Percentiles rank a stretch among this genome's conserved stretches.
Evolutionary conservation across 768 basidiomycete species (phyloP).

Genomic region (Hypsizygus marmoreus): DNA sequence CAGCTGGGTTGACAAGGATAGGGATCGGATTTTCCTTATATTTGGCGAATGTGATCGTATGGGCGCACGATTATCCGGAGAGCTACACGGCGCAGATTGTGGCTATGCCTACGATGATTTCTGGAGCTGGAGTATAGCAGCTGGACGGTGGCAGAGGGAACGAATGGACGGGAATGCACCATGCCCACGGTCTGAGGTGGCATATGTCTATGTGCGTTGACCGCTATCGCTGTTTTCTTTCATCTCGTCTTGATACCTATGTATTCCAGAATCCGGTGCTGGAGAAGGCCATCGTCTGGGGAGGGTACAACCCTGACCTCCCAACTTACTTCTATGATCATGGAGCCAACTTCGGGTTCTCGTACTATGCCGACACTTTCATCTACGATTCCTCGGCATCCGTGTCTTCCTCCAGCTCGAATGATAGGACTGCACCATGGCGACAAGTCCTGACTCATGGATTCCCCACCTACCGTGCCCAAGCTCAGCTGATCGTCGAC

Average conservation of each 20-base stretch:
- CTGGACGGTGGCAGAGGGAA: conserved; percentile 32
- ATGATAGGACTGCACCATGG: conserved; percentile 22
- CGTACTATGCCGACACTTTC: conserved; percentile 44
- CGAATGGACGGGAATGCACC: conserved; percentile 33
- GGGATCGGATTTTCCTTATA: conserved; percentile 30
- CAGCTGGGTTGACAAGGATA: conserved; percentile 31
- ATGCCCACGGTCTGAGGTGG: conserved; percentile 34
- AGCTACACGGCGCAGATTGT: too few species aligned
- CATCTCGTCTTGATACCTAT: neutral
- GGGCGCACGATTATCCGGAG: too few species aligned
- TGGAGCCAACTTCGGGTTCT: conserved; percentile 23
- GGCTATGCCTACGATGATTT: conserved; percentile 32
- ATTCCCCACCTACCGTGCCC: conserved; percentile 41
- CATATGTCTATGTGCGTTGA: conserved; percentile 30
- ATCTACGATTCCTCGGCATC: conserved; percentile 23
- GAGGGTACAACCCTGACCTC: conserved; percentile 35
- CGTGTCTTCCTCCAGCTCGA: conserved; percentile 2
- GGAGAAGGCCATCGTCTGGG: conserved; percentile 36
- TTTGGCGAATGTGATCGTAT: conserved; percentile 32
- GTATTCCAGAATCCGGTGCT: conserved; percentile 29
- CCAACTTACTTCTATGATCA: conserved; percentile 18
- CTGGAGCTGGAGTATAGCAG: conserved; percentile 37
- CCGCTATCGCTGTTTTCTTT: neutral
- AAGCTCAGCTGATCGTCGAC: conserved; percentile 31
- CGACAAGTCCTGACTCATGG: conserved; percentile 37